Percentiles rank a stretch among this genome's conserved stretches.
Evolutionary conservation across 768 basidiomycete genomes (phyloP).

Genomic region (Boletus pseudo-olivaceus): DNA sequence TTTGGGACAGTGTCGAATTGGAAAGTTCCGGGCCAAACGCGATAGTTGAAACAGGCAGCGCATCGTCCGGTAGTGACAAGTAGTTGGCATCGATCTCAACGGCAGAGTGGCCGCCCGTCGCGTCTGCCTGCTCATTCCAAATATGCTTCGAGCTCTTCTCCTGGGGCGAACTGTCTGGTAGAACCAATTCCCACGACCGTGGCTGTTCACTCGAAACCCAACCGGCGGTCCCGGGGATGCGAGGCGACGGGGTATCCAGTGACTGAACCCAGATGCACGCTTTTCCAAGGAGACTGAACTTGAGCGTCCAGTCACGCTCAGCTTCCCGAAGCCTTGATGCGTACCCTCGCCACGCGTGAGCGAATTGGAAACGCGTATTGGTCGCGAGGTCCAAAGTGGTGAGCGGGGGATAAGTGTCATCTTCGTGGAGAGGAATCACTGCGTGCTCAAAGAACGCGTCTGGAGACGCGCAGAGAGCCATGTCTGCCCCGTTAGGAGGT

Average conservation of each 20-base stretch:
- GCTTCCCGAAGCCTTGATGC: slow-evolving; percentile 10
- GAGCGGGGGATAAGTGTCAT: slow-evolving; percentile 18
- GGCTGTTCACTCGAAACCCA: slow-evolving; percentile 7
- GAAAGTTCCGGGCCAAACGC: background rate
- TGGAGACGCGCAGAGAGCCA: background rate
- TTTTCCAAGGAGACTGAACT: background rate
- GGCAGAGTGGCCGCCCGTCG: background rate
- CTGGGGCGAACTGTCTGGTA: background rate
- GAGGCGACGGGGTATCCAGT: background rate
- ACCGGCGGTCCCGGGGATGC: slow-evolving; percentile 5
- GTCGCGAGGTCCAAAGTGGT: slow-evolving; percentile 9
- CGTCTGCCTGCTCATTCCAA: background rate
- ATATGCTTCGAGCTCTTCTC: background rate
- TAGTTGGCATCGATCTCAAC: background rate
- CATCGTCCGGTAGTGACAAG: background rate
- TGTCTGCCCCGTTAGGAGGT: background rate
- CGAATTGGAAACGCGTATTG: slow-evolving; percentile 27
- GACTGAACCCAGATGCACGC: slow-evolving; percentile 4
- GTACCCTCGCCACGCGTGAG: slow-evolving; percentile 15
- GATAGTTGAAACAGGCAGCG: background rate
- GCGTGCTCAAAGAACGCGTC: slow-evolving; percentile 12
- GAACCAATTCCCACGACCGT: slow-evolving; percentile 16
- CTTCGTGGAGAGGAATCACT: slow-evolving; percentile 14
- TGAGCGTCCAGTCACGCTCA: slow-evolving; percentile 5
- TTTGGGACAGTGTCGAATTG: background rate